Evolutionary conservation across 2,329 filamentous ascomycete species (phyloP), one percentile per base, ranked within the genome.

Genomic region (Aspergillus phoenicis): DNA sequence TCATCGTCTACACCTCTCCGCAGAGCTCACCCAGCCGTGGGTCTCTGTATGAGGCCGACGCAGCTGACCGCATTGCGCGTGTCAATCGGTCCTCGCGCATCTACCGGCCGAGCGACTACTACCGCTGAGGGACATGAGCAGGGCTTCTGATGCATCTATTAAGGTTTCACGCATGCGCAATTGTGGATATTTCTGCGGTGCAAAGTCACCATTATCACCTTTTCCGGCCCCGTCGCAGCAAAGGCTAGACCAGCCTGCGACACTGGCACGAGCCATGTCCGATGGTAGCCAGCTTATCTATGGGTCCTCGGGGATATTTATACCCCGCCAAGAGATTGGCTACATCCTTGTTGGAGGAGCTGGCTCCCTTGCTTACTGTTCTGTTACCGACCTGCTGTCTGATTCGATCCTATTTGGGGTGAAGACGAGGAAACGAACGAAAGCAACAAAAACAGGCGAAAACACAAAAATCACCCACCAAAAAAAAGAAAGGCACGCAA

Each of bases 1-100:
- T 72, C 30, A 77, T 76, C 51, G 64, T 76, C 65, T 77, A 77
- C 65, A 72, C 68, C 13, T 73, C 71, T 6, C 71, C 74, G 30
- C 72, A 72, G 26, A 65, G 65, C 57, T 75, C 73, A 8, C 67
- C 72, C 26, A 74, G 66, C 63, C 71, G 75, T 11, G 73, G 74
- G 39, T 77, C 75, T 3, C 63, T 77, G 33, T 77, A 77, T 53
- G 67, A 73, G 38, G 62, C 68, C 5, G 75, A 77, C 58, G 66
- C 63, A n/a, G 67, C 68, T 22, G 73, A 74, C 58, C 73, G 74
- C 8, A 64, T 71, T 17, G 75, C 75, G 61, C 74, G 74, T 15
- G 66, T 64, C 26, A 71, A 72, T 43, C 68, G 72, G 57, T 66
- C 70, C 1, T 67, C 70, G 15, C 70, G 73, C 47, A 65, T 73